Evolutionary conservation across 441 rosid genomes (phyloP), one percentile per base, ranked within the genome.

Genomic region (Euphorbia schlechtendalii): DNA sequence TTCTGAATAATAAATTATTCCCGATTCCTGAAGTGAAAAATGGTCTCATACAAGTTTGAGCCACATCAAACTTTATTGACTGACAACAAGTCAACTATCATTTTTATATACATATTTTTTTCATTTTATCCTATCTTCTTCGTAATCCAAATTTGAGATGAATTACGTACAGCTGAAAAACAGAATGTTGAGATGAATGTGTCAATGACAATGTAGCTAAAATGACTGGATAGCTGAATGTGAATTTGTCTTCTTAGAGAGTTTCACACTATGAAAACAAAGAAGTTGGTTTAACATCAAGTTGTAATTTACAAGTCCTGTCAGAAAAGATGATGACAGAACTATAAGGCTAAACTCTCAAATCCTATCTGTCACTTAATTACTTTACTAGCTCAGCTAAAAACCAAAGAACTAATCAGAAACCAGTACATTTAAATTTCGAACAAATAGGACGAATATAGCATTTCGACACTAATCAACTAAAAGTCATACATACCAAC

Each of bases 401-500:
- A 4, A 12, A 55, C 34, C 36, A 25, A 45, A 24, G 0, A 54
- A 54, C 5, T 54, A 11, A 12, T 12, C 27, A 3, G 27, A 27
- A 15, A 21, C 10, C 21, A 13, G 4, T 11, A 8, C n/a, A 28
- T 4, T 27, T 28, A n/a, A n/a, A n/a, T n/a, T n/a, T n/a, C n/a
- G n/a, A n/a, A n/a, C n/a, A 54, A 48, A 7, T 4, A 18, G 8
- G 34, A 30, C 30, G 6, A 36, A 59, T 48, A 21, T 14, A 14
- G 8, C 20, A 15, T 8, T 61, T 27, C 43, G 2, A 18, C 40
- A 1, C 32, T 14, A 4, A 53, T 21, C 22, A 65, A 43, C 52
- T 51, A 30, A 66, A 22, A 14, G 6, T 11, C 52, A 63, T 1
- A 18, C 86, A 59, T 78, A 94, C 99, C 99, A 60, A 89, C 86